Base-by-base conservation (phyloP, 305 asterid genomes). In the Stenogyne calaminthoides region DNA sequence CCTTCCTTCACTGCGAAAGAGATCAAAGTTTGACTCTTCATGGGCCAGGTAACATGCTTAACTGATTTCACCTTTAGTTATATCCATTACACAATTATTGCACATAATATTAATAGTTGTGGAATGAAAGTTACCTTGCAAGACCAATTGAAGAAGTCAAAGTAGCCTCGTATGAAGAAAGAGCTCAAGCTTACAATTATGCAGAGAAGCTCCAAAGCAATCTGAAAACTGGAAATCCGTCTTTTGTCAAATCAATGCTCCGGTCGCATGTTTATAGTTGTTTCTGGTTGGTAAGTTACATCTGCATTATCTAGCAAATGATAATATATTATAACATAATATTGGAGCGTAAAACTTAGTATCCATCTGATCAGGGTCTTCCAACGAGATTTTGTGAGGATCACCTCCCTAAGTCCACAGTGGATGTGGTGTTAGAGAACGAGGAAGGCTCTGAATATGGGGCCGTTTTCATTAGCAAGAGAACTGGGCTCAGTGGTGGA, bases 401-500 rank as follows among this genome's bases (percentile, higher is more conserved):
- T n/a, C n/a, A n/a, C n/a, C n/a, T n/a, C n/a, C n/a, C n/a, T n/a
- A n/a, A n/a, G n/a, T n/a, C n/a, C n/a, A n/a, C n/a, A n/a, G n/a
- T n/a, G n/a, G n/a, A n/a, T n/a, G n/a, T n/a, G n/a, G n/a, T n/a
- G n/a, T n/a, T n/a, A n/a, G n/a, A n/a, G n/a, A n/a, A n/a, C n/a
- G n/a, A n/a, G n/a, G n/a, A n/a, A n/a, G n/a, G n/a, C n/a, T n/a
- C n/a, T n/a, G n/a, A n/a, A n/a, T n/a, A n/a, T n/a, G n/a, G n/a
- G n/a, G n/a, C n/a, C n/a, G n/a, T n/a, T n/a, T n/a, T n/a, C n/a
- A n/a, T n/a, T n/a, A n/a, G n/a, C n/a, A n/a, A n/a, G n/a, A n/a
- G n/a, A n/a, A n/a, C n/a, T n/a, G n/a, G n/a, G n/a, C n/a, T 15
- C 44, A 91, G 98, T 61, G 98, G 98, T 37, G 96, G 98, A 73